Percentiles rank a stretch among this genome's conserved stretches.
phyloP scores from a whole-genome alignment of 2,329 filamentous ascomycete species.

The Diaporthe citriasiana region DNA sequence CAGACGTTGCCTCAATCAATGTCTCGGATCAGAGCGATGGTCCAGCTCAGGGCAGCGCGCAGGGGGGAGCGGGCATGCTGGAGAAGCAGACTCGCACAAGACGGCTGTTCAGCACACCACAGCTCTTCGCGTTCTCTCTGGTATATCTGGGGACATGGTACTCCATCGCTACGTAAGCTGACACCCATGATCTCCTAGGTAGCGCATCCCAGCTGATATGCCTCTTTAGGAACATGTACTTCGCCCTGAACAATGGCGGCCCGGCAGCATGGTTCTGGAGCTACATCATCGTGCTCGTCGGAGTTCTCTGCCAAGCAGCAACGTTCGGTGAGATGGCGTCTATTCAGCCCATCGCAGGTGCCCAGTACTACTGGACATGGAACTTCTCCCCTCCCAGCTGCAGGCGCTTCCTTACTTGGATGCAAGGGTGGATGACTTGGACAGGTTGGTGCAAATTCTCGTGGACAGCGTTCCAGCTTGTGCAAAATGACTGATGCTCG shows the following conservation, averaged over 20 bases:
- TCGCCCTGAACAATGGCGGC: conserved; percentile 51
- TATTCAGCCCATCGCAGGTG: conserved; percentile 56
- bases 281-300: conserved; percentile 48
- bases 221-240: conserved; percentile 41
- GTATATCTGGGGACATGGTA: conserved; percentile 34
- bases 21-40: background rate
- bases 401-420: conserved; percentile 32
- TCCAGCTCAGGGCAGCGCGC: background rate
- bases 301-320: conserved; percentile 49
- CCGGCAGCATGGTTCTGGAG: conserved; percentile 51
- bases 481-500: background rate
- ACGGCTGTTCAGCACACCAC: conserved; percentile 34
- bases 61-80: background rate
- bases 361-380: conserved; percentile 59
- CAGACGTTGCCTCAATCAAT: background rate
- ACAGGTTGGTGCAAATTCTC: conserved; percentile 52
- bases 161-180: background rate
- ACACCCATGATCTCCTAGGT: no score
- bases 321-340: conserved; percentile 57
- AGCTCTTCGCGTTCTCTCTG: conserved; percentile 36
- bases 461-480: background rate
- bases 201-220: background rate
- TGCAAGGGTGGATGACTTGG: conserved; percentile 57
- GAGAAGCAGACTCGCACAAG: conserved; percentile 26
- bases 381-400: conserved; percentile 18